phyloP scores from a whole-genome alignment of 179 eudicot species.

The Camellia oleifera region DNA sequence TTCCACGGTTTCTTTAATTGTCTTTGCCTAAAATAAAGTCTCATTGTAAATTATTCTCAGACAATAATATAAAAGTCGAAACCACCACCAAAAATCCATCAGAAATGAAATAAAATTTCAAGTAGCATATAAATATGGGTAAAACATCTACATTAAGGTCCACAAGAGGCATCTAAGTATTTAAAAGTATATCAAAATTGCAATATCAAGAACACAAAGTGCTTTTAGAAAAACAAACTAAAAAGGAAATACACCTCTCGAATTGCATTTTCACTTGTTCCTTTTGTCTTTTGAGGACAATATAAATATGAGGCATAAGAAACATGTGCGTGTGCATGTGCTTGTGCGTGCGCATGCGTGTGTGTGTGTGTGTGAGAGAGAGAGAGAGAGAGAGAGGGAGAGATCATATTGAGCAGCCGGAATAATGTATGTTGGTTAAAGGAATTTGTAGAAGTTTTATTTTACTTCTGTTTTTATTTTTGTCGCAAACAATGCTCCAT shows the following conservation, averaged over 20 bases:
- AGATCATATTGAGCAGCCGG: background rate
- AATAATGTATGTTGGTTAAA: background rate
- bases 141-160: background rate
- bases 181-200: background rate
- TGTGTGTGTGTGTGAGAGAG: background rate
- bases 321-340: background rate
- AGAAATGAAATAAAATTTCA: background rate
- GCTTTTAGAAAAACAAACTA: background rate
- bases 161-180: slow-evolving; percentile 3
- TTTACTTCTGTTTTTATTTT: background rate
- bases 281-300: background rate
- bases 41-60: slow-evolving; percentile 3
- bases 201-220: background rate
- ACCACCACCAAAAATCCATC: background rate
- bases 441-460: background rate
- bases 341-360: too few species aligned
- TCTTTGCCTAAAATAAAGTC: slow-evolving; percentile 47
- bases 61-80: slow-evolving; percentile 2
- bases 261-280: background rate
- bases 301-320: background rate
- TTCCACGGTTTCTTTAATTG: slow-evolving; percentile 74
- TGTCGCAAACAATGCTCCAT: background rate
- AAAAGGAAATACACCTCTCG: background rate
- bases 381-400: background rate
- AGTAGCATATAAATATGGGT: background rate